Percentiles rank a stretch among this genome's conserved stretches.
phyloP scores from a whole-genome alignment of 805 yeast species.

The Lipomyces sp. region DNA sequence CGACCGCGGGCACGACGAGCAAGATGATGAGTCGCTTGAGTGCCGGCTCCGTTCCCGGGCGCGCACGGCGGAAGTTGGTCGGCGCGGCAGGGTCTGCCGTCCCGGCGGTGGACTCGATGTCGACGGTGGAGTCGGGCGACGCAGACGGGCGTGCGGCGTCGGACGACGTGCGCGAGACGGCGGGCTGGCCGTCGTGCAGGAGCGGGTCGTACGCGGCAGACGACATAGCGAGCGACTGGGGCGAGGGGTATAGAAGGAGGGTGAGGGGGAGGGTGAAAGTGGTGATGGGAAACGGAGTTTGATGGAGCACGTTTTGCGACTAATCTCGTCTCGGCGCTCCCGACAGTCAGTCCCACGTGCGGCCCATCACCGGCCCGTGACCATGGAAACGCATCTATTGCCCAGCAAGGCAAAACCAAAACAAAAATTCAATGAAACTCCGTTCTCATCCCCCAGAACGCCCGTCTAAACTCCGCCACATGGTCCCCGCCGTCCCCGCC shows the following conservation, averaged over 20 bases:
- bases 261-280: too few relatives aligned
- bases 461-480: slow-evolving; percentile 2
- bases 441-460: slow-evolving; percentile 12
- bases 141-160: slow-evolving; percentile 8
- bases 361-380: too few relatives aligned
- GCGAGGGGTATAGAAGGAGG: too few relatives aligned
- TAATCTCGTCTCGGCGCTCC: not conserved
- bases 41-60: slow-evolving; percentile 28
- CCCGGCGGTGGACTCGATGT: slow-evolving; percentile 28
- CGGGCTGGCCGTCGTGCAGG: slow-evolving; percentile 25
- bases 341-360: not conserved
- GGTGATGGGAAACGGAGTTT: too few relatives aligned
- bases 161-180: slow-evolving; percentile 9
- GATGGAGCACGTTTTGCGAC: not conserved
- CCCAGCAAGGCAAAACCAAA: not conserved
- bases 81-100: slow-evolving; percentile 23
- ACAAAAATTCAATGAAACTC: not conserved
- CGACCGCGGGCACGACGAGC: slow-evolving; percentile 29
- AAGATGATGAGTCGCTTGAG: slow-evolving; percentile 25
- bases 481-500: not conserved
- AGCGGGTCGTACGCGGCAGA: slow-evolving; percentile 26
- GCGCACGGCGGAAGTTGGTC: slow-evolving; percentile 19
- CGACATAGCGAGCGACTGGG: too few relatives aligned
- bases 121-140: slow-evolving; percentile 7
- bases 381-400: too few relatives aligned